These are phyloP conservation scores for Dictyophora rubrovolvata DNA, from an alignment of 768 basidiomycete genomes.

Conservation along the genomic window DNA sequence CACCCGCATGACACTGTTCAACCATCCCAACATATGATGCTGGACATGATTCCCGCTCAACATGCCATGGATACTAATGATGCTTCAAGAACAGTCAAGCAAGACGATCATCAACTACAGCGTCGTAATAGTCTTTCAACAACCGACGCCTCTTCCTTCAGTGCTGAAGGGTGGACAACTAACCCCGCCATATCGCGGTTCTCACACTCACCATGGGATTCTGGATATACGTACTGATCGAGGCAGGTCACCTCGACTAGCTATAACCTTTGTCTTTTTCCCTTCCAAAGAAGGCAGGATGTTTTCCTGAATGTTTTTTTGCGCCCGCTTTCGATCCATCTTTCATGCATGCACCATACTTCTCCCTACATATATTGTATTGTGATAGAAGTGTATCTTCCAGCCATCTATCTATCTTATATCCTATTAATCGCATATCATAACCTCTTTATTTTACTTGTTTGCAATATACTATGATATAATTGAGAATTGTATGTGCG, in stretches of 20 bases:
- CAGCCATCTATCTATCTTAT: neutral
- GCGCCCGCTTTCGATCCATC: neutral
- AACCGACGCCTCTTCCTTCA: neutral
- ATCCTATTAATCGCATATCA: neutral
- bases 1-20: neutral
- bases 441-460: neutral
- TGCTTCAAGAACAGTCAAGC: neutral
- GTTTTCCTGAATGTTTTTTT: neutral
- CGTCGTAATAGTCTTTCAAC: neutral
- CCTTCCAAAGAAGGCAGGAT: neutral
- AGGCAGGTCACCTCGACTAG: neutral
- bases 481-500: neutral
- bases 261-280: neutral
- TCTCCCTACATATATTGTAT: neutral
- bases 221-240: neutral
- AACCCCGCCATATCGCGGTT: neutral
- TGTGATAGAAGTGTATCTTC: neutral
- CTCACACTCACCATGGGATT: conserved; percentile 1
- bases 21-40: neutral
- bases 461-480: neutral
- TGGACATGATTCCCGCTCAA: neutral
- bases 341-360: neutral
- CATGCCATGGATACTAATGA: neutral
- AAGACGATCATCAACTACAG: neutral
- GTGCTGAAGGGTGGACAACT: neutral